Base-by-base conservation (phyloP, 2,329 filamentous ascomycete species). In the Neonectria coccinea region DNA sequence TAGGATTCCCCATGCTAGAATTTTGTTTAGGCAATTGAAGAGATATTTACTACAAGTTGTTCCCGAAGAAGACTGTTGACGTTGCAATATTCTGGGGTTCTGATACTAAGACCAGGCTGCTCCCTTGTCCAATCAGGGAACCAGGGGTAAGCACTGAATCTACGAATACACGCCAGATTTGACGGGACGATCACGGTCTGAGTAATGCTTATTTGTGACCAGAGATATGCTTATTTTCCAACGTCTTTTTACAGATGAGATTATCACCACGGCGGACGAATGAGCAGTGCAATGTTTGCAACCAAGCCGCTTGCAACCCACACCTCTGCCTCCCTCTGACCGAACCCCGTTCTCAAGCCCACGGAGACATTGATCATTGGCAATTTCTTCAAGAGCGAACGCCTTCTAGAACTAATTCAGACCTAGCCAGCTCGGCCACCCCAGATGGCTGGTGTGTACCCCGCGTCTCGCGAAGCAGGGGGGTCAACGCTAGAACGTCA, bases 381-480 rank as follows among this genome's bases (percentile, higher is more conserved):
- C 50, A 59, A 55, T 50, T 7, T 22, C 27, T 33, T 27, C 12
- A 22, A 36, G 16, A 41, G 58, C n/a, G 14, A 41, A 31, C 27
- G 29, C 31, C 42, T 18, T 47, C 54, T 33, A 42, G 31, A 45
- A 47, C 27, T 18, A 6, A 33, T 16, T 20, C 54, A 42, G n/a
- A 31, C 8, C 29, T 42, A 51, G 31, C 27, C 20, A n/a, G 14
- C 47, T 14, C 41, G 39, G 18, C 6, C 27, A 47, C 20, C 45
- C 47, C 44, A 50, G 18, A 12, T 29, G 18, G 44, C 29, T 20
- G 2, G 7, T 39, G 18, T 3, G 0, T 50, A 36, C 61, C 61
- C 61, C 61, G 61, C 61, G 61, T 64, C 25, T 14, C 27, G n/a
- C 36, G 39, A 16, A 50, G 52, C 50, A 59, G 36, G 57, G 25